A percentile compares a stretch with the other conserved stretches of the same genome.
Evolutionary conservation across 2,329 filamentous ascomycete species (phyloP).

Genomic region (Akanthomyces muscarius): DNA sequence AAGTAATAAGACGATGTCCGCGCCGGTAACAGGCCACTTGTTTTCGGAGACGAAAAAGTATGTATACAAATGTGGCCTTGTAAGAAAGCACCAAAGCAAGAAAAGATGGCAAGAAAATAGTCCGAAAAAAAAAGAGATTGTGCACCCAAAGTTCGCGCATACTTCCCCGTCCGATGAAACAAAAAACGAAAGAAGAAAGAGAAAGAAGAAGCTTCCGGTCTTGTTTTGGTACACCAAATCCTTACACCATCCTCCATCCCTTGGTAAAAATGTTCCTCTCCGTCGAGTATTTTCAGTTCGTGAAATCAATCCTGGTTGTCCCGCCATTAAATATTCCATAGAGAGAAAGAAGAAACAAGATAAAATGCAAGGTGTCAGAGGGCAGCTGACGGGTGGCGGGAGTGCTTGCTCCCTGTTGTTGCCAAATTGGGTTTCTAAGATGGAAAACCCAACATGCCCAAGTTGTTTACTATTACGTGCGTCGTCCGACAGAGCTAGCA

Average conservation of each 20-base stretch:
- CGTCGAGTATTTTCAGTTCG: not conserved
- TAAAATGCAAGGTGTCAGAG: slow-evolving; percentile 6
- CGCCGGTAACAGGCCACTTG: not conserved
- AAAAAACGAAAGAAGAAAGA: not conserved
- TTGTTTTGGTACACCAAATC: slow-evolving; percentile 4
- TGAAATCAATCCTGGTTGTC: slow-evolving; percentile 1
- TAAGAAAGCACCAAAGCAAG: not conserved
- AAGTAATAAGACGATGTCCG: not conserved
- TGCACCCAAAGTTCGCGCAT: not conserved
- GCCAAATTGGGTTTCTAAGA: slow-evolving; percentile 2
- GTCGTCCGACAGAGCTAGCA: not conserved
- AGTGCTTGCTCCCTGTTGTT: slow-evolving; percentile 10
- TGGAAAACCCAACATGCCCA: slow-evolving; percentile 6
- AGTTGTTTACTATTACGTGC: not conserved
- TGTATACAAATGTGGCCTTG: not conserved
- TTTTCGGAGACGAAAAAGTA: not conserved
- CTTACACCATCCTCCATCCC: not conserved
- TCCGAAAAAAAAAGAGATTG: not conserved
- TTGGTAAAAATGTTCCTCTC: not conserved
- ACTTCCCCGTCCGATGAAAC: not conserved
- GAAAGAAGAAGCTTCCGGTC: not conserved
- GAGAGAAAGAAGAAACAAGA: slow-evolving; percentile 4
- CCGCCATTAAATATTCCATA: not conserved
- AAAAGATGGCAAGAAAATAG: not conserved
- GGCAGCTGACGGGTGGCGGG: slow-evolving; percentile 12